Evolutionary conservation across 1,139 yeast species (phyloP), one percentile per base, ranked within the genome.

Genomic region (Taphrina pruni): DNA sequence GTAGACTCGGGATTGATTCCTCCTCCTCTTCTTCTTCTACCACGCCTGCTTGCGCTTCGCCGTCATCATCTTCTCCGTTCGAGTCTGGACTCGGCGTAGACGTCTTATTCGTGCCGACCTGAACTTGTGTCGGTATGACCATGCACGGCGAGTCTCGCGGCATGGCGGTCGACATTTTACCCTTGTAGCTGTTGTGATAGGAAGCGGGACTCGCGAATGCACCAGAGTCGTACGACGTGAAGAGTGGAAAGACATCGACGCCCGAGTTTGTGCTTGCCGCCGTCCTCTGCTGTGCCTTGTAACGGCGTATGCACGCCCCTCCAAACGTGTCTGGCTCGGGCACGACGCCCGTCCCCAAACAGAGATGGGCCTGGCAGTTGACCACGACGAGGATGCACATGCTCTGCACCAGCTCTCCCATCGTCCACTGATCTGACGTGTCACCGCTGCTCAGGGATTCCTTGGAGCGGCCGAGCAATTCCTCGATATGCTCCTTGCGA

Each of bases 291-390:
- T 54, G 64, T 26, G 21, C 35, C 20, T 36, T 48, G 48, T 39
- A 11, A 12, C 26, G 11, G 26, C 58, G 58, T 17, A 56, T 48
- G n/a, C 60, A 58, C 4, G 69, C 62, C 17, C 71, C 71, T 20
- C 71, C 71, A 46, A 58, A 69, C n/a, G 58, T 38, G 51, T 69
- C 71, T 6, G 71, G 65, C 41, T 71, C 72, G 7, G 72, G 71
- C 7, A 58, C 71, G 36, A 70, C 46, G 17, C 71, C 72, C 7
- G 65, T 43, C 6, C 71, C 61, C 17, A 69, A 51, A 26, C 71
- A 71, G 41, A 70, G 41, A 14, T 66, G 66, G 12, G 72, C 66
- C 48, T 60, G 66, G 32, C 71, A 58, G 43, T 70, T 71, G 41
- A 70, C 67, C 26, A 66, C 60, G 26, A 61, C 51, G 21, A 70